Base-by-base conservation (phyloP, 129 eudicot species). In the Centella asiatica region DNA sequence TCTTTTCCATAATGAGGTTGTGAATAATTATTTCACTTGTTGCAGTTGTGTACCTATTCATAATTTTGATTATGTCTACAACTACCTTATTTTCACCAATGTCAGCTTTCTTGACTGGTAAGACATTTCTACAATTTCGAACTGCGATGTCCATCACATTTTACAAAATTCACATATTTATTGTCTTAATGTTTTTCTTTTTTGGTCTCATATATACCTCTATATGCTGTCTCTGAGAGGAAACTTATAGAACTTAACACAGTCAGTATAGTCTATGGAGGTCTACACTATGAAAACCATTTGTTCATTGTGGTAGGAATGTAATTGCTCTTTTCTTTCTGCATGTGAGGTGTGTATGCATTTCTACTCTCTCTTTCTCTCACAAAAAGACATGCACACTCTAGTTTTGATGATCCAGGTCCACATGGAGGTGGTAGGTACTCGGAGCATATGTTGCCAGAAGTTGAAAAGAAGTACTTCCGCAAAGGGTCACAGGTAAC, bases 401-500 rank as follows among this genome's bases (percentile, higher is more conserved):
- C 42, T 71, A 82, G 89, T 56, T 82, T 78, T 63, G 76, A 69
- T 51, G 89, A 82, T 65, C 89, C 85, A 48, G 89, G 89, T 66
- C 89, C 89, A 25, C 84, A 78, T 65, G 89, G 89, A 31, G 80
- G 65, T 66, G 89, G 83, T 42, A 72, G 89, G 65, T 82, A 78
- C 73, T 78, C 89, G 44, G 84, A 78, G 67, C 82, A 76, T 66
- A 82, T 82, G 89, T 60, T 82, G 40, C 89, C 89, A 22, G 89
- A 82, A 73, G 73, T 82, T 66, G 84, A 78, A 69, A 72, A 37
- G 71, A 71, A 69, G 42, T 33, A 82, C 72, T 82, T 82, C 13
- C 81, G 82, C 42, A 82, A 82, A 68, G 89, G 89, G 36, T 75
- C 89, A 61, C 89, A 82, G 89, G 89, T 82, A 79, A 60, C n/a